Evolutionary conservation across 2,329 filamentous ascomycete species (phyloP), one percentile per base, ranked within the genome.

Genomic region (Beauveria sp.): DNA sequence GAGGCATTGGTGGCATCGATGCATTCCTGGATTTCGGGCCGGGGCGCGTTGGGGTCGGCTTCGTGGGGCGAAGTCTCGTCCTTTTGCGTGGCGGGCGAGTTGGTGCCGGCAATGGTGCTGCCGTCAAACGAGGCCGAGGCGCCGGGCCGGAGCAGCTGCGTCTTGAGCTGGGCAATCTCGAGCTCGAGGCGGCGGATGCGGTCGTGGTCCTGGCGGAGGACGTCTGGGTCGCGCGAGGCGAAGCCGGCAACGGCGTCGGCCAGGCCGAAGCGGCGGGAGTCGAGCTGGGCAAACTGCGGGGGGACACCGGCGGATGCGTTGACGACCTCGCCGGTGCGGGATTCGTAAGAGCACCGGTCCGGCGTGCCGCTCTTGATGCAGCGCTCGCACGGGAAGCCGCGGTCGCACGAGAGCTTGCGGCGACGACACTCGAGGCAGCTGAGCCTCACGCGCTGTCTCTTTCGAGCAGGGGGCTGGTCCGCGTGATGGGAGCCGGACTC

Each of bases 361-460:
- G 82, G 79, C 30, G 82, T 85, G 66, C 82, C 82, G 63, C 82
- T 84, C 72, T 84, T 85, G 70, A 85, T 77, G 70, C 83, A 86
- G 52, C 83, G 80, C 70, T 84, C 82, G 68, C 83, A 86, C 26
- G 83, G 83, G 66, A 84, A 78, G 68, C 83, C 83, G 63, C 83
- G 77, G 70, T 85, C 84, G 69, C 83, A 86, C 28, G 82, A 85
- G 43, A 85, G 75, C 73, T 86, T 86, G 60, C 83, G 77, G 59
- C 83, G 78, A 47, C 83, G 80, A 66, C 83, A 86, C 66, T 85
- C 83, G 47, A 85, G 77, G 64, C 83, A 86, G 53, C 81, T 84
- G 48, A 86, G 76, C 18, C 83, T 76, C 51, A 85, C 80, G 43
- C 83, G 77, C 73, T 85, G 83, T 37, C 83, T 75, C 73, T 86